A percentile compares a stretch with the other conserved stretches of the same genome.
Evolutionary conservation across 805 yeast species (phyloP).

Genomic region (Maudiozyma serrabonitensis): DNA sequence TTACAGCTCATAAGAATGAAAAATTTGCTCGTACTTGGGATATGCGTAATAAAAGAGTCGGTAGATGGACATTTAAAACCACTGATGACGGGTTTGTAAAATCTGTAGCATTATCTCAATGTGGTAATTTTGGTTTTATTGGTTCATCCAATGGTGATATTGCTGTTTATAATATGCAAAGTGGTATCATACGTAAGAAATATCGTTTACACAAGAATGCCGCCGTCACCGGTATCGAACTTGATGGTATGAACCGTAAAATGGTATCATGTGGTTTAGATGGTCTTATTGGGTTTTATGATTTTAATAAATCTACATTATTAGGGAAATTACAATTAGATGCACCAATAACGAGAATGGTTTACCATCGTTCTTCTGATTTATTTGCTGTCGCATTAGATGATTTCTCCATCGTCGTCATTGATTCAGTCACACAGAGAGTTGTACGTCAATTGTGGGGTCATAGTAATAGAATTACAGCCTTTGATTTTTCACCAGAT

Average conservation of each 20-base stretch:
- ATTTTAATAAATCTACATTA: conserved; percentile 62
- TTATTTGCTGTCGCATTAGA: conserved; percentile 79
- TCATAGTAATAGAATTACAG: conserved; percentile 79
- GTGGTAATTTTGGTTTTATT: conserved; percentile 91
- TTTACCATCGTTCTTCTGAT: conserved; percentile 75
- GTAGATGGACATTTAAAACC: conserved; percentile 59
- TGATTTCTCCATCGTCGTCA: conserved; percentile 70
- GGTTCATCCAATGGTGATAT: conserved; percentile 85
- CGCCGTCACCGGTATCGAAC: conserved; percentile 80
- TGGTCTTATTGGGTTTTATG: conserved; percentile 79
- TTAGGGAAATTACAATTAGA: conserved; percentile 58
- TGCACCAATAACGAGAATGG: conserved; percentile 69
- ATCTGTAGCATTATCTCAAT: conserved; percentile 70
- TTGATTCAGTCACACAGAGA: conserved; percentile 73
- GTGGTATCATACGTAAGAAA: conserved; percentile 70
- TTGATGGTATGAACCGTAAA: conserved; percentile 83
- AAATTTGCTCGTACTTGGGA: conserved; percentile 87
- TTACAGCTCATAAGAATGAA: conserved; percentile 83
- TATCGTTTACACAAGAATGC: conserved; percentile 64
- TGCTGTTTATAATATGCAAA: conserved; percentile 80
- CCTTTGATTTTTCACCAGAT: conserved; percentile 84
- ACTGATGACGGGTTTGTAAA: conserved; percentile 72
- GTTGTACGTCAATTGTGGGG: conserved; percentile 85
- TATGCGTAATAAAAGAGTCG: conserved; percentile 66
- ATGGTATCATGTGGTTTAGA: conserved; percentile 85